These are phyloP conservation scores for Ogataea paraovalis DNA, from an alignment of 805 yeast genomes.

Conservation along the genomic window DNA sequence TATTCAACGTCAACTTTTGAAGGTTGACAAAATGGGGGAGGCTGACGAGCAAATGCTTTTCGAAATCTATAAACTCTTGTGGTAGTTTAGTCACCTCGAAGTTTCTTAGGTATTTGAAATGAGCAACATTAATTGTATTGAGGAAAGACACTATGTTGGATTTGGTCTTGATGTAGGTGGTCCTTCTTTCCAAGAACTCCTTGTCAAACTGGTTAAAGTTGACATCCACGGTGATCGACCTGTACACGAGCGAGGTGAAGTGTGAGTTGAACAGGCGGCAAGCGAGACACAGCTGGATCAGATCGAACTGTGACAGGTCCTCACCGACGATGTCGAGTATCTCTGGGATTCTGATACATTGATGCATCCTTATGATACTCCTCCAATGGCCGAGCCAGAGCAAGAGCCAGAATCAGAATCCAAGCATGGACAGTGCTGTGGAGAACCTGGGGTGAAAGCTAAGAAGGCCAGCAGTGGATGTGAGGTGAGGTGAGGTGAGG, in stretches of 20 bases:
- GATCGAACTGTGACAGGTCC: constrained; percentile 25
- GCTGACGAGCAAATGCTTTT: constrained; percentile 9
- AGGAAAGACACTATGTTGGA: constrained; percentile 13
- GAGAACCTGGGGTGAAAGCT: no score
- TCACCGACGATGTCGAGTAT: constrained; percentile 15
- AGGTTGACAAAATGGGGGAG: constrained; percentile 1
- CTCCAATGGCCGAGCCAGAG: no score
- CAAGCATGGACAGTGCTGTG: no score
- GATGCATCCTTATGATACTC: neutral
- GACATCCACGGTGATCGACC: constrained; percentile 21
- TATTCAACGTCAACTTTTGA: constrained; percentile 5
- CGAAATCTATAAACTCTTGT: constrained; percentile 27
- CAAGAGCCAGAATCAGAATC: no score
- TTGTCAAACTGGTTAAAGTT: constrained; percentile 24
- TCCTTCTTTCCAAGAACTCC: constrained; percentile 13
- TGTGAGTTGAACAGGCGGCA: constrained; percentile 7
- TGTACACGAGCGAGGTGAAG: constrained; percentile 13
- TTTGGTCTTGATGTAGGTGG: constrained; percentile 16
- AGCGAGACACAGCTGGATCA: constrained; percentile 12
- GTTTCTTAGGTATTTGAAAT: constrained; percentile 9
- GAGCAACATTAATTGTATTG: constrained; percentile 1
- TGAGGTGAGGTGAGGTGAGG: no score
- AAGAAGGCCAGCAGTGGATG: no score
- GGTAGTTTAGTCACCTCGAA: constrained; percentile 21
- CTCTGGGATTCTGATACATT: constrained; percentile 16